Conservation (phyloP, 176 grass and related monocot species). For the Oryza brachyantha region DNA sequence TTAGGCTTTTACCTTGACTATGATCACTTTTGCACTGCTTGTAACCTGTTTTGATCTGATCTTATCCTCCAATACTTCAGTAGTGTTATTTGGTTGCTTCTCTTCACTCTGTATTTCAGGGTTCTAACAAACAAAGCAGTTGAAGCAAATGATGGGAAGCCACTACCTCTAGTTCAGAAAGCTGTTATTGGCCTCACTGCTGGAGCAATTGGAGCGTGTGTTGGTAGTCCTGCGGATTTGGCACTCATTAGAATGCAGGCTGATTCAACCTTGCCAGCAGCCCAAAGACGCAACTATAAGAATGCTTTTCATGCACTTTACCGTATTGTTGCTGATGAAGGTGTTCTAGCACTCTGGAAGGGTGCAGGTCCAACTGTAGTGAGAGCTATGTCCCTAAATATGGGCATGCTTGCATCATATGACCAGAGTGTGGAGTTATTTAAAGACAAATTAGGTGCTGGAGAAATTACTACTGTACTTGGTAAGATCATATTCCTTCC, state of each 20-base stretch:
- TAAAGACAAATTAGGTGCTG: constrained; percentile 71
- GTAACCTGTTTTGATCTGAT: neutral
- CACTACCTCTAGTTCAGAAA: constrained; percentile 77
- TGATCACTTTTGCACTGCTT: neutral
- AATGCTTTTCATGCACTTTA: constrained; percentile 89
- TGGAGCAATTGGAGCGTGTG: constrained; percentile 77
- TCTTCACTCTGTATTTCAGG: constrained; percentile 34
- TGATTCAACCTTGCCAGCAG: constrained; percentile 80
- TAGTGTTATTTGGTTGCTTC: neutral
- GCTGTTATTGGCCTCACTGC: constrained; percentile 83
- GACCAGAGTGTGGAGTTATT: constrained; percentile 90
- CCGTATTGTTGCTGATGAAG: constrained; percentile 83
- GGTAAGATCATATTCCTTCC: constrained; percentile 46
- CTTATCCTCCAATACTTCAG: neutral
- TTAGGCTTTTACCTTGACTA: neutral
- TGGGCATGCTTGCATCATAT: constrained; percentile 96
- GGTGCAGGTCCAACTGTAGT: constrained; percentile 91
- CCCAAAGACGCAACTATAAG: constrained; percentile 76
- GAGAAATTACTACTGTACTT: constrained; percentile 76
- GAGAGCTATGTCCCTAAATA: constrained; percentile 89
- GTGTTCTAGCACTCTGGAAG: constrained; percentile 87
- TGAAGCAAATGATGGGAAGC: constrained; percentile 91
- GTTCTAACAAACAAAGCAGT: constrained; percentile 94
- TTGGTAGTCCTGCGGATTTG: constrained; percentile 90
- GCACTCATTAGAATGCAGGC: constrained; percentile 94